Evolutionary conservation across 257 asterid species (phyloP), one percentile per base, ranked within the genome.

Genomic region (Avicennia marina): DNA sequence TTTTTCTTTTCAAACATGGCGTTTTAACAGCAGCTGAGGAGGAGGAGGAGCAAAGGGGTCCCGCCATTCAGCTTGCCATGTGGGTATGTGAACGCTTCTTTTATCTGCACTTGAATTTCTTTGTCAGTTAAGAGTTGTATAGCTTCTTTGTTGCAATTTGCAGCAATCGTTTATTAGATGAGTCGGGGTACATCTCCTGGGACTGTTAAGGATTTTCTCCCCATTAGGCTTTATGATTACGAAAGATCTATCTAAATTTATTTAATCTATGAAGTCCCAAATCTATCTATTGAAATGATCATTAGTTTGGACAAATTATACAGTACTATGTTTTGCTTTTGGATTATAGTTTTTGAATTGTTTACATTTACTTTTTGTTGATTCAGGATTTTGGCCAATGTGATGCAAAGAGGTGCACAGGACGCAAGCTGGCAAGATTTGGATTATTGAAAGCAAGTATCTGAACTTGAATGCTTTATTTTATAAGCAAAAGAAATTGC

Each of bases 351-450:
- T 36, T 36, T 36, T 36, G 34, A 29, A 3, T 7, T 17, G 9
- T 34, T 55, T 27, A 53, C 52, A 16, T 52, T 65, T 58, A 24
- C 21, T 34, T 13, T 70, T n/a, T 21, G 16, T 41, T 60, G 48
- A 20, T 64, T 20, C 78, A 86, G 97, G 98, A 91, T 81, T 91
- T 91, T 69, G 95, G 90, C 11, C 98, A 91, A 69, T 91, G 98
- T 51, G 98, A 91, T 75, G 84, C 95, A 12, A 91, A 91, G 85
- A 89, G 80, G 76, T 91, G 98, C 74, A 88, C 98, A 1, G 98
- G 97, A 16, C 93, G 98, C 68, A 91, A 91, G 72, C 98, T 91
- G 75, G 90, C 98, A 25, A 80, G 98, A 74, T 91, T 91, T 67
- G 94, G 95, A 66, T 74, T 85, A 50, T 71, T 91, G 75, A 91